Evolutionary conservation across 2,329 filamentous ascomycete genomes (phyloP), one percentile per base, ranked within the genome.

Genomic region (Mollisia scopiformis): DNA sequence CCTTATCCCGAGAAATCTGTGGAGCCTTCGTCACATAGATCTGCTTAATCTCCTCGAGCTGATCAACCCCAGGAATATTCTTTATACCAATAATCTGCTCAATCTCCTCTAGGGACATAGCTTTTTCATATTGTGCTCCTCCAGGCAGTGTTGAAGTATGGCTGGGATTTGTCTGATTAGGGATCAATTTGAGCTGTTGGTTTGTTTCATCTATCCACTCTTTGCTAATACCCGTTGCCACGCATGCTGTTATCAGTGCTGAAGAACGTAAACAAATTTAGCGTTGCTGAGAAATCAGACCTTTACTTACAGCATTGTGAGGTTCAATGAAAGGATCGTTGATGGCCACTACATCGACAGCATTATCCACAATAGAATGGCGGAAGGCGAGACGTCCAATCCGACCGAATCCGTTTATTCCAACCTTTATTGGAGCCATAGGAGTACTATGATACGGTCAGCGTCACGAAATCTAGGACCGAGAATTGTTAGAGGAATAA

Each of bases 131-230:
- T 57, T 61, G 23, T 53, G 25, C 43, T 61, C 33, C 43, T 61
- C 35, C 19, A 57, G 33, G 54, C 25, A 61, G 46, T 47, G 25
- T 61, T 61, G 30, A 61, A 61, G 30, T 61, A 54, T 61, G 21
- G 43, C 54, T 61, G 27, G 46, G 46, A 61, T 53, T 61, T 61
- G 33, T 61, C 47, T 61, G 28, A 57, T 57, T 30, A 39, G 46
- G 54, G 46, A 61, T 61, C 30, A 61, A 33, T 61, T 61, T 61
- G 39, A 61, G 54, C 43, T 61, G 21, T 61, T 61, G 10, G 46
- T 61, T 61, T 61, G 37, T 61, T 61, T 61, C 25, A 61, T 61
- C 25, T 61, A 61, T 61, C 28, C 23, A 61, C 58, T 61, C 23
- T 57, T 61, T 61, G 35, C 53, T 61, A 61, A 61, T 61, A 14